Evolutionary conservation across 2,329 filamentous ascomycete genomes (phyloP), one percentile per base, ranked within the genome.

Genomic region (Passalora sequoiae): DNA sequence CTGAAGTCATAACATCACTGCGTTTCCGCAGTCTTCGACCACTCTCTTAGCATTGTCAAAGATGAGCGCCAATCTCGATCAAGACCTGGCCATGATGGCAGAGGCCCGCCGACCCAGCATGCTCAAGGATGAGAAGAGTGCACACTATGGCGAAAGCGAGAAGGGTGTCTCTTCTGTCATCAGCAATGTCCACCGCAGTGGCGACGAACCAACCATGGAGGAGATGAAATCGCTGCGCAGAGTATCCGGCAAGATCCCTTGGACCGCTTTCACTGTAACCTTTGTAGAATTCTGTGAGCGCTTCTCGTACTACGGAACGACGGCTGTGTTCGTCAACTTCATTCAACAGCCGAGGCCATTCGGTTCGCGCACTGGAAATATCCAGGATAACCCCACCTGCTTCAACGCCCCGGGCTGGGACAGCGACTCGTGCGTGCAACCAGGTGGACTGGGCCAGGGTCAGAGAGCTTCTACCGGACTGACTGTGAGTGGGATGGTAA

Each of bases 271-370:
- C 53, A 58, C 71, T 8, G 65, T 74, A 39, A 69, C 70, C 20
- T 59, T 72, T 42, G 68, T 74, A 47, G 69, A 74, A 53, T 64
- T 73, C 4, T 71, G 68, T 59, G 71, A 73, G 56, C 59, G 70
- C 8, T 72, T 72, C 59, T 66, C 66, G n/a, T 74, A 60, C 53
- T 63, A 62, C 45, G 60, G 60, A 5, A 62, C 71, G 0, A 68
- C 67, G 1, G 70, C 68, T 1, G 68, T 70, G 10, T 71, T 73
- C 46, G 69, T 72, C 51, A 74, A 74, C 52, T 74, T 72, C 58
- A 71, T 73, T 44, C 58, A 62, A 40, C 59, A 60, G 35, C 51
- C 51, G 16, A 50, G 53, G 10, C 59, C 59, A 1, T 55, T 47
- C 25, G 55, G 56, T 46, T 62, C 68, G 8, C 68, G 69, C 40